These are phyloP conservation scores for Whalleya microplaca DNA, from an alignment of 2,329 filamentous ascomycete species.

Conservation along the genomic window DNA sequence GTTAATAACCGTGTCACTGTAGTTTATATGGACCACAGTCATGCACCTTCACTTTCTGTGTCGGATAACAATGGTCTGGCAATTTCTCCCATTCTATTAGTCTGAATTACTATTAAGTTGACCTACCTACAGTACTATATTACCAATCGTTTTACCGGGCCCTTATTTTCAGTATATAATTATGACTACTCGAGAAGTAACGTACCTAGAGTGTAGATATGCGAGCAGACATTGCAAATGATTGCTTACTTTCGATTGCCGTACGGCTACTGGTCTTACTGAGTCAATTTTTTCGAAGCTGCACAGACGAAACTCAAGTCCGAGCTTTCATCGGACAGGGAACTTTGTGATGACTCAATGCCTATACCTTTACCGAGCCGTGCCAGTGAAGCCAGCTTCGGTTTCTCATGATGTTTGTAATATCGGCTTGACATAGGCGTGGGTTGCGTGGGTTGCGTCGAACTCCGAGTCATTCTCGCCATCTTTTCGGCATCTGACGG, in stretches of 20 bases:
- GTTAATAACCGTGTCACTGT: not conserved
- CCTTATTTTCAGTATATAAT: not conserved
- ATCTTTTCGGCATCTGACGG: not conserved
- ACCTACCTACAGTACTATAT: conserved; percentile 1
- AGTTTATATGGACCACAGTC: not conserved
- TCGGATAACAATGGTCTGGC: not conserved
- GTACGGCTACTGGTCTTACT: conserved; percentile 4
- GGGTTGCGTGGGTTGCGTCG: conserved; percentile 1
- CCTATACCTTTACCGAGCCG: not conserved
- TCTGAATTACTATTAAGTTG: not conserved
- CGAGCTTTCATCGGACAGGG: conserved; percentile 4
- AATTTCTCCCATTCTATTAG: not conserved
- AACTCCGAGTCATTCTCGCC: not conserved
- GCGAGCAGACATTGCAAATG: not conserved
- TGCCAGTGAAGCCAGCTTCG: not conserved
- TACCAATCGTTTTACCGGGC: not conserved
- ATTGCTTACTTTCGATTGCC: not conserved
- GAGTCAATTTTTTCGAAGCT: not conserved
- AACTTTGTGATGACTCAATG: not conserved
- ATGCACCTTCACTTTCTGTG: not conserved
- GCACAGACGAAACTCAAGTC: conserved; percentile 24
- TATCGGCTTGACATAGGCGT: not conserved
- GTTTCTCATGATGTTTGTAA: not conserved
- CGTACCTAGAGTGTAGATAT: not conserved
- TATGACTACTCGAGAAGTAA: not conserved